Conservation (phyloP, 2,329 filamentous ascomycete genomes). For the Didymella glomerata region DNA sequence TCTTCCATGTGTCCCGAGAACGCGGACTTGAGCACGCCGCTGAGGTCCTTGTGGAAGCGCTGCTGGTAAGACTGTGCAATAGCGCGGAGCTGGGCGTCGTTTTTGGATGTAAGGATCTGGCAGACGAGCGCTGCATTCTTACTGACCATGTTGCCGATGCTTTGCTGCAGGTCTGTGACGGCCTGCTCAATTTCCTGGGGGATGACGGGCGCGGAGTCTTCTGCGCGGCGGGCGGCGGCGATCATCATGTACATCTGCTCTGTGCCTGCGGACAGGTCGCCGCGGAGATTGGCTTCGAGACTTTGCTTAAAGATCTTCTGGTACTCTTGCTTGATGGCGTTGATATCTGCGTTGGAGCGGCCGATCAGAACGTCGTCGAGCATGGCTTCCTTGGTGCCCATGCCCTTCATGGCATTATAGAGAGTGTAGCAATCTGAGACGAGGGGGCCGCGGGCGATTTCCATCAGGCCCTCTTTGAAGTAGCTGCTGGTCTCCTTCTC, state of each 20-base stretch:
- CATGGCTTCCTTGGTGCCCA: constrained; percentile 85
- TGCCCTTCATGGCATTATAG: constrained; percentile 75
- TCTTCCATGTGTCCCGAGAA: constrained; percentile 94
- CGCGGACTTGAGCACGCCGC: constrained; percentile 78
- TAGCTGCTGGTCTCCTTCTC: constrained; percentile 77
- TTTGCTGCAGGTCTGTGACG: constrained; percentile 77
- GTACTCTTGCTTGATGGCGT: constrained; percentile 84
- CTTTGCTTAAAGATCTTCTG: constrained; percentile 69
- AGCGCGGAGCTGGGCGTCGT: constrained; percentile 83
- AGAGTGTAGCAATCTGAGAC: constrained; percentile 76
- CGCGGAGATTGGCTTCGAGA: constrained; percentile 76
- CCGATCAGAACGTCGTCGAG: constrained; percentile 87
- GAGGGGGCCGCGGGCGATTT: constrained; percentile 80
- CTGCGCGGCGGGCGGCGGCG: constrained; percentile 74
- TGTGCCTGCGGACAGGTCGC: constrained; percentile 86
- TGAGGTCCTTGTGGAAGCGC: constrained; percentile 74
- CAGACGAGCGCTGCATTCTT: constrained; percentile 81
- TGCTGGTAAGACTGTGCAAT: constrained; percentile 78
- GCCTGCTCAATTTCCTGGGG: constrained; percentile 78
- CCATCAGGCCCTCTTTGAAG: constrained; percentile 77
- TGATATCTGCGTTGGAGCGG: constrained; percentile 85
- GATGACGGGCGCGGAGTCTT: constrained; percentile 78
- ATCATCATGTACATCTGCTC: constrained; percentile 86
- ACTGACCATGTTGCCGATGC: constrained; percentile 69
- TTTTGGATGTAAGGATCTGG: constrained; percentile 77